These are phyloP conservation scores for Brassica napus DNA, from an alignment of 345 rosid species.

Conservation along the genomic window Da-Ae NC_063434.1:8813501-8814000, in stretches of 20 bases:
- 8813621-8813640: constrained; percentile 23
- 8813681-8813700: neutral
- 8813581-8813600: constrained; percentile 16
- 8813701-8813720: neutral
- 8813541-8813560: constrained; percentile 15
- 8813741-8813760: neutral
- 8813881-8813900: constrained; percentile 40
- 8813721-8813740: neutral
- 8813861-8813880: constrained; percentile 26
- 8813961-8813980: constrained; percentile 7
- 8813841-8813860: constrained; percentile 34
- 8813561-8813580: neutral
- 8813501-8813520: constrained; percentile 25
- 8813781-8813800: constrained; percentile 16
- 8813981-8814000: constrained; percentile 39
- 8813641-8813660: neutral
- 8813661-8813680: neutral
- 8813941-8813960: constrained; percentile 1
- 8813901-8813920: constrained; percentile 13
- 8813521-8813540: constrained; percentile 31
- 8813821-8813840: constrained; percentile 39
- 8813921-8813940: constrained; percentile 21
- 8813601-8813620: constrained; percentile 18
- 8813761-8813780: neutral
- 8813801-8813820: constrained; percentile 37